A percentile compares a stretch with the other conserved stretches of the same genome.
phyloP scores from a whole-genome alignment of 495 filamentous ascomycete genomes.

The Pseudomonodictys pantanalensis region DNA sequence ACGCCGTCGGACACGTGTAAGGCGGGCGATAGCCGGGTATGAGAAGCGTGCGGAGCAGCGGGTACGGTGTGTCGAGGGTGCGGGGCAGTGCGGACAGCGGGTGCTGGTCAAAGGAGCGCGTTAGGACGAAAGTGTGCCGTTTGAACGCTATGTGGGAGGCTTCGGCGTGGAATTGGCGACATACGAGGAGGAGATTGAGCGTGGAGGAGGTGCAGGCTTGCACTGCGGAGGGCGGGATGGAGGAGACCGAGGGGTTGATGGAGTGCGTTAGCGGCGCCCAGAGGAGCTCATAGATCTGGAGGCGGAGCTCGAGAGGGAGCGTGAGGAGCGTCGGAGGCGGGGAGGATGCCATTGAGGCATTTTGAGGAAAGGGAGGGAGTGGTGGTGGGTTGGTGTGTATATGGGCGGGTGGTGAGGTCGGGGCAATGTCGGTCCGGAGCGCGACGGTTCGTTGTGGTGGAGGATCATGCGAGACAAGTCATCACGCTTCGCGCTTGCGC shows the following conservation, averaged over 20 bases:
- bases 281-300: constrained; percentile 5
- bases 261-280: background rate
- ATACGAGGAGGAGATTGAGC: constrained; percentile 7
- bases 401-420: no score
- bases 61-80: background rate
- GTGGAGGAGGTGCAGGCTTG: no score
- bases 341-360: no score
- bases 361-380: no score
- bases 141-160: background rate
- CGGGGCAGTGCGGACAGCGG: background rate
- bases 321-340: constrained; percentile 6
- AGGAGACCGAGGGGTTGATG: background rate
- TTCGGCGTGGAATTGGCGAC: constrained; percentile 4
- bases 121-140: constrained; percentile 2
- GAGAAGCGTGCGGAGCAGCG: background rate
- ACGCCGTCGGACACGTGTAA: background rate
- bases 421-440: no score
- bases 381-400: no score
- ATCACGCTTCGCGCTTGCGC: no score
- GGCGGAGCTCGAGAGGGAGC: constrained; percentile 4
- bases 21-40: background rate
- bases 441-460: no score
- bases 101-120: background rate
- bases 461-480: no score
- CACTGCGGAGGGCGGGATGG: background rate